Percentiles rank a stretch among this genome's conserved stretches.
These are phyloP conservation scores for Cordia subcordata DNA, from an alignment of 257 asterid species.

Conservation along the genomic window DNA sequence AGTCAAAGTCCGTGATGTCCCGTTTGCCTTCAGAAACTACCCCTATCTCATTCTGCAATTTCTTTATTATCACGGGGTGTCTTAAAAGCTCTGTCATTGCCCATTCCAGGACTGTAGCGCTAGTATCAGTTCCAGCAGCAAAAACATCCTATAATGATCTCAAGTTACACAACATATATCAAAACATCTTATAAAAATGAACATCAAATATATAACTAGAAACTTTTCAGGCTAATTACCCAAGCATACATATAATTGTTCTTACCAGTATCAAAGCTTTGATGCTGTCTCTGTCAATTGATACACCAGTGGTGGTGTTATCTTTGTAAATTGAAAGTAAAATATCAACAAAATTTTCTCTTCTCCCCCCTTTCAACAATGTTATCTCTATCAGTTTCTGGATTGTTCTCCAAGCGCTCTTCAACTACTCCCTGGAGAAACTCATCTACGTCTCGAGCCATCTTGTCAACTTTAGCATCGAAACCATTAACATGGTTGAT, in stretches of 20 bases:
- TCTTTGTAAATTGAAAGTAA: constrained; percentile 5
- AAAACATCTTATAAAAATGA: no score
- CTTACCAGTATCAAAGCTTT: constrained; percentile 10
- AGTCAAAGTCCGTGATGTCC: constrained; percentile 6
- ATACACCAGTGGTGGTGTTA: background rate
- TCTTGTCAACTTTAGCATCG: background rate
- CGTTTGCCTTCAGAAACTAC: background rate
- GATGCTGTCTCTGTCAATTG: constrained; percentile 2
- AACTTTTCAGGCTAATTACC: no score
- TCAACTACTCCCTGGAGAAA: constrained; percentile 6
- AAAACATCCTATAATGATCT: constrained; percentile 14
- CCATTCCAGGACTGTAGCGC: constrained; percentile 21
- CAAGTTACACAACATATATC: no score
- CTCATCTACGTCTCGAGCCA: constrained; percentile 4
- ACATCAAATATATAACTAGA: no score
- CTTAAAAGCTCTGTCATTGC: constrained; percentile 21
- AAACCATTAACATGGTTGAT: background rate
- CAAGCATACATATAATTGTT: no score
- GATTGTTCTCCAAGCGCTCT: background rate
- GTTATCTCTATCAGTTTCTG: background rate
- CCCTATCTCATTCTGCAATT: constrained; percentile 16
- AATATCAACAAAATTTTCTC: constrained; percentile 7
- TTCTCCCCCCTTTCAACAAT: background rate
- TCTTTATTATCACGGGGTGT: constrained; percentile 9
- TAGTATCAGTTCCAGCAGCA: constrained; percentile 24